Evolutionary conservation across 73 alveolate genomes (phyloP).

Genomic region (Paramecium pentaurelia): DNA sequence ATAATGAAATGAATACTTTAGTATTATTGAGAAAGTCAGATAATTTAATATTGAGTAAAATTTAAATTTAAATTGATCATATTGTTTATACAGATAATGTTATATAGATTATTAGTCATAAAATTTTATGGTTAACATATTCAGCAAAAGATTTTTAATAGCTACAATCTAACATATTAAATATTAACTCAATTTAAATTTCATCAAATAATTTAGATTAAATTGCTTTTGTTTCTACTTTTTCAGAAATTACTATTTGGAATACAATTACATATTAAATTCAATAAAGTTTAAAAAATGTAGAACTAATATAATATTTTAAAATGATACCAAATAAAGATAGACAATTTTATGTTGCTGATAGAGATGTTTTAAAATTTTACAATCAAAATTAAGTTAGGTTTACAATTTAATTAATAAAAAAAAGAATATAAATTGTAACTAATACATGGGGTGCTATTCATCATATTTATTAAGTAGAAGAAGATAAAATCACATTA

Average conservation of each 20-base stretch:
- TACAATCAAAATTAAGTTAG: neutral
- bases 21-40: neutral
- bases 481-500: neutral
- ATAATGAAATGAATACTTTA: neutral
- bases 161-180: neutral
- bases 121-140: neutral
- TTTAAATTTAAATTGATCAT: neutral
- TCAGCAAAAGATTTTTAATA: neutral
- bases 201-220: neutral
- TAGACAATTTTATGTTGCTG: neutral
- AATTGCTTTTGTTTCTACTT: neutral
- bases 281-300: neutral
- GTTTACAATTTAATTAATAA: neutral
- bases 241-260: neutral
- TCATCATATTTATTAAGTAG: neutral
- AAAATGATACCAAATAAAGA: neutral
- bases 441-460: neutral
- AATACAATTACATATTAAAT: neutral
- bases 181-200: neutral
- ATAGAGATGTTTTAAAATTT: constrained; percentile 5
- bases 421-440: neutral
- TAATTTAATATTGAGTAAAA: neutral
- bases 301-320: neutral
- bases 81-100: neutral
- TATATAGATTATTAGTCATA: neutral